phyloP scores from a whole-genome alignment of 306 rosid genomes.

The Rubus idaeus region DNA sequence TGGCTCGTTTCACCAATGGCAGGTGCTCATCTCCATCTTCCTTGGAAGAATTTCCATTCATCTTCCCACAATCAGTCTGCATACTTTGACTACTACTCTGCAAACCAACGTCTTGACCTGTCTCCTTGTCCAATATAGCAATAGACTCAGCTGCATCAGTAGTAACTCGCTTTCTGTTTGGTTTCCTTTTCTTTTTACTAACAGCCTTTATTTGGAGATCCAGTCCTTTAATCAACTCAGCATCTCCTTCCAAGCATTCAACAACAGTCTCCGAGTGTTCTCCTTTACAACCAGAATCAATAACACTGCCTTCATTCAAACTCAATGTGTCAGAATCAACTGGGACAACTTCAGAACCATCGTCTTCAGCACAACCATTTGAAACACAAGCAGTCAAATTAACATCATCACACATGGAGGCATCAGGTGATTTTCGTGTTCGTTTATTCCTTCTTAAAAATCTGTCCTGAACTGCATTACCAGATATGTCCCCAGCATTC shows the following conservation, averaged over 20 bases:
- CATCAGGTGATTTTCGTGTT: conserved; percentile 59
- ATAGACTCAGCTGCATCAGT: conserved; percentile 47
- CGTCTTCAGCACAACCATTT: conserved; percentile 67
- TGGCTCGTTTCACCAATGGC: conserved; percentile 88
- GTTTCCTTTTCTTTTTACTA: conserved; percentile 83
- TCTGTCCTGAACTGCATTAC: conserved; percentile 43
- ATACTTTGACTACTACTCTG: conserved; percentile 48
- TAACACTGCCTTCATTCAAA: conserved; percentile 67
- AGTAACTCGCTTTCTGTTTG: conserved; percentile 64
- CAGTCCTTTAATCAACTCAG: conserved; percentile 57
- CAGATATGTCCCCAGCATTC: conserved; percentile 32
- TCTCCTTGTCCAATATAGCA: conserved; percentile 46
- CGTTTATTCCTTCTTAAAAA: conserved; percentile 45
- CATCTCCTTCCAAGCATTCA: conserved; percentile 60
- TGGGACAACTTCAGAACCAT: conserved; percentile 66
- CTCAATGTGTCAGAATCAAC: conserved; percentile 72
- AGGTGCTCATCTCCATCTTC: conserved; percentile 93
- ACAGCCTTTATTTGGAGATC: conserved; percentile 62
- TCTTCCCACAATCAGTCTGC: conserved; percentile 46
- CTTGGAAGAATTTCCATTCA: conserved; percentile 48
- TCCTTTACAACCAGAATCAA: conserved; percentile 63
- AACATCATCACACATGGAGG: conserved; percentile 58
- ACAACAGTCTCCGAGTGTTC: conserved; percentile 50
- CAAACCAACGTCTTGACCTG: conserved; percentile 30
- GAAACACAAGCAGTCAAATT: conserved; percentile 53